Conservation (phyloP, 78 protist species). For the Dictyostelium capitatum region DNA sequence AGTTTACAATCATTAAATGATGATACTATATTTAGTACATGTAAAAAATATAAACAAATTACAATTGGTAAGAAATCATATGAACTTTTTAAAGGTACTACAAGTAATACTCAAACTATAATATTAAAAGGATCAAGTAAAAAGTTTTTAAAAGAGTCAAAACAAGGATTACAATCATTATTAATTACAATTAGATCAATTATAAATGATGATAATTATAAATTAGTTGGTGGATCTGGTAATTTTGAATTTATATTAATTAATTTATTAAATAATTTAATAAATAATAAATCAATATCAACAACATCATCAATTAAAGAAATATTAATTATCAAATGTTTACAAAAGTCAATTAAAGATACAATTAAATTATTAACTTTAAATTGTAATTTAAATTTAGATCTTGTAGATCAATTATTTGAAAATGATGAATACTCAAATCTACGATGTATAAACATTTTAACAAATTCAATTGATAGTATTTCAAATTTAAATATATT, state of each 20-base stretch:
- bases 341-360: background rate
- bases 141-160: conserved; percentile 25
- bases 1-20: background rate
- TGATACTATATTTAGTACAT: conserved; percentile 21
- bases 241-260: background rate
- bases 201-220: background rate
- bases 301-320: background rate
- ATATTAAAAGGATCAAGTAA: background rate
- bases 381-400: conserved; percentile 20
- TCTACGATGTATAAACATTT: background rate
- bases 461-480: background rate
- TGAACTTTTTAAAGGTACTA: background rate
- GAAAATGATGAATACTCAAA: background rate
- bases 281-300: background rate
- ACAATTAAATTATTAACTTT: background rate
- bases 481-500: background rate
- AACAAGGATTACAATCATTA: conserved; percentile 2
- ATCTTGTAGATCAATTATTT: background rate
- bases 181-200: background rate
- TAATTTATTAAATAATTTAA: background rate
- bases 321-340: background rate
- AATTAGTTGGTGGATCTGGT: conserved; percentile 22
- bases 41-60: conserved; percentile 20
- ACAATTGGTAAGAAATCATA: conserved; percentile 30
- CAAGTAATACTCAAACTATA: conserved; percentile 9